Conservation (phyloP, 768 basidiomycete genomes). For the Lactifluus rugatus region DNA sequence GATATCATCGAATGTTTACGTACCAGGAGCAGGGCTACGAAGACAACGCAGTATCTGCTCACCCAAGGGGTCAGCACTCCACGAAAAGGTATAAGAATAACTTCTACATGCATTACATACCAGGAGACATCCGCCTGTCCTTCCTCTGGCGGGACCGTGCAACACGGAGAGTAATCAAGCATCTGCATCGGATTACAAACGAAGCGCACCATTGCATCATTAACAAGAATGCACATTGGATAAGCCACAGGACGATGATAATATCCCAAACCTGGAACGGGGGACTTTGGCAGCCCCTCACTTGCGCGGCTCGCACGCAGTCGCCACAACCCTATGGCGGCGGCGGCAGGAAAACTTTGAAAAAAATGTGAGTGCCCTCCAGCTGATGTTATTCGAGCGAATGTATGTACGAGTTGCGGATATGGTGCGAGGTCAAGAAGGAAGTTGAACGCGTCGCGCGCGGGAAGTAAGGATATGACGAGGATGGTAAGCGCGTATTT, state of each 20-base stretch:
- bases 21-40: constrained; percentile 23
- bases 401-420: constrained; percentile 27
- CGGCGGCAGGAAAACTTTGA: constrained; percentile 24
- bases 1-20: constrained; percentile 1
- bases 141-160: constrained; percentile 24
- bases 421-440: constrained; percentile 33
- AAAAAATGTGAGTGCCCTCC: neutral
- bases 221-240: constrained; percentile 24
- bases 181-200: neutral
- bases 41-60: constrained; percentile 25
- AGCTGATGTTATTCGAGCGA: constrained; percentile 6
- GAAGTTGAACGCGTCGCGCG: constrained; percentile 31
- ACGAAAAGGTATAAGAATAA: neutral
- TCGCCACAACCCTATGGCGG: constrained; percentile 27
- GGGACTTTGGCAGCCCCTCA: constrained; percentile 20
- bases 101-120: constrained; percentile 22
- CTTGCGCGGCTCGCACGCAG: constrained; percentile 24
- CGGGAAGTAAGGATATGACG: constrained; percentile 33
- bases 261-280: constrained; percentile 21
- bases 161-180: neutral
- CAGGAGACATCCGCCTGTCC: constrained; percentile 27
- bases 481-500: constrained; percentile 31
- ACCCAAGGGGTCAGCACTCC: neutral
- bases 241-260: constrained; percentile 21
- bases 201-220: constrained; percentile 28